A percentile compares a stretch with the other conserved stretches of the same genome.
phyloP scores from a whole-genome alignment of 2,329 filamentous ascomycete species.

The Aspergillus uvarum region DNA sequence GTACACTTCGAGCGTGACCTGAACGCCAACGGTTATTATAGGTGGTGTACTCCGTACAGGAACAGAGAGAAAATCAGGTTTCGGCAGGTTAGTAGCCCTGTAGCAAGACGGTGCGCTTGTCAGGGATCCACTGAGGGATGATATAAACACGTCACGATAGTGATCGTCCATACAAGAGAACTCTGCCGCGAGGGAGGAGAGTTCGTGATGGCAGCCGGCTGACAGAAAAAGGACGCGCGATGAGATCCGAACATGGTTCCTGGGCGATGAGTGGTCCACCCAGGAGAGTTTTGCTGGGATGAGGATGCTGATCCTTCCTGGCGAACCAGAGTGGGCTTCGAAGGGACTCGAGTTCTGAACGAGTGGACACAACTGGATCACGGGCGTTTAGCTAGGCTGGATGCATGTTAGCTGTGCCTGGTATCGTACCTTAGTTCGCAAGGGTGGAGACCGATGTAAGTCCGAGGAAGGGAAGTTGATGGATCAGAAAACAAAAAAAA shows the following conservation, averaged over 20 bases:
- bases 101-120: constrained; percentile 8
- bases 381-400: not conserved
- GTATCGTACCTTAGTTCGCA: not conserved
- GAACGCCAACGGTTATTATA: not conserved
- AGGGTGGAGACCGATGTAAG: constrained; percentile 5
- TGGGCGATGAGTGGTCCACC: constrained; percentile 7
- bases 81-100: constrained; percentile 5
- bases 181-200: not conserved
- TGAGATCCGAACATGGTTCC: constrained; percentile 19
- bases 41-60: not conserved
- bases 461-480: constrained; percentile 4
- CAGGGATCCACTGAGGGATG: constrained; percentile 13
- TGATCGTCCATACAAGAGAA: constrained; percentile 8
- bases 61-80: not conserved
- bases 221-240: constrained; percentile 13
- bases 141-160: constrained; percentile 16
- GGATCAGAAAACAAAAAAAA: constrained; percentile 4
- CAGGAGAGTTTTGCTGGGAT: constrained; percentile 1
- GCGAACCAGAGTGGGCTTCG: constrained; percentile 11
- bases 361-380: not conserved
- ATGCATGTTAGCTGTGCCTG: not conserved
- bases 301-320: constrained; percentile 13
- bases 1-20: not conserved
- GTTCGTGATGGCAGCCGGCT: constrained; percentile 10
- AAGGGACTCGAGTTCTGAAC: not conserved